phyloP scores from a whole-genome alignment of 2,329 filamentous ascomycete species.

The Colletotrichum abscissum region DNA sequence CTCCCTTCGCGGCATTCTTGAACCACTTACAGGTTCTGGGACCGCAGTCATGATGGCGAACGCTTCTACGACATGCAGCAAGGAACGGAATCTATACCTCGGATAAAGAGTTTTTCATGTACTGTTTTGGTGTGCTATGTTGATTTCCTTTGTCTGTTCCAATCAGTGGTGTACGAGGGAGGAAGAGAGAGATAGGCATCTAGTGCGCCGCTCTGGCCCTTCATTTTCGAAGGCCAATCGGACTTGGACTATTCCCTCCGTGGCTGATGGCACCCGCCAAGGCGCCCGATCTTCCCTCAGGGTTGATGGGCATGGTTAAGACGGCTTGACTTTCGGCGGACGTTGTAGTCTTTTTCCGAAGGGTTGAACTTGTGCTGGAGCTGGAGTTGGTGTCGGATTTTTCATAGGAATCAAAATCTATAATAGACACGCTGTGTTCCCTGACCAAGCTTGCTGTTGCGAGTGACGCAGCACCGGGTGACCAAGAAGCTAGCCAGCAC shows the following conservation, averaged over 20 bases:
- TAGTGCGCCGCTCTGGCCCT: slow-evolving; percentile 7
- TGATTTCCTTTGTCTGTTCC: slow-evolving; percentile 27
- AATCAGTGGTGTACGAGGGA: slow-evolving; percentile 16
- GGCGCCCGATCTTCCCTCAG: not conserved
- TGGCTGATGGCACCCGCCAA: not conserved
- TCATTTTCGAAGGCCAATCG: not conserved
- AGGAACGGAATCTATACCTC: slow-evolving; percentile 34
- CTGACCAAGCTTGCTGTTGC: not conserved
- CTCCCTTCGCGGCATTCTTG: slow-evolving; percentile 1
- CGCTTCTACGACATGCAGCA: slow-evolving; percentile 34
- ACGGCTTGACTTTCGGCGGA: not conserved
- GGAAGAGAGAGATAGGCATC: not conserved
- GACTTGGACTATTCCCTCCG: not conserved
- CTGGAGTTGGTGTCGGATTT: slow-evolving; percentile 8
- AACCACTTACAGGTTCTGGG: slow-evolving; percentile 13
- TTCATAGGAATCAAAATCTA: slow-evolving; percentile 18
- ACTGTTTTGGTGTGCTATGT: slow-evolving; percentile 1
- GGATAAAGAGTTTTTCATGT: slow-evolving; percentile 24
- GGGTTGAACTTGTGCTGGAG: not conserved
- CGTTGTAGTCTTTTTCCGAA: not conserved
- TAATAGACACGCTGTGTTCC: slow-evolving; percentile 28
- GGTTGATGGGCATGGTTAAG: not conserved
- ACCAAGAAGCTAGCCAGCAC: not conserved
- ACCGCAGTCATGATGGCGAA: slow-evolving; percentile 27
- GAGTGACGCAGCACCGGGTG: not conserved